Evolutionary conservation across 1,284 basidiomycete genomes (phyloP), one percentile per base, ranked within the genome.

Genomic region (Hymenochaete sp.): DNA sequence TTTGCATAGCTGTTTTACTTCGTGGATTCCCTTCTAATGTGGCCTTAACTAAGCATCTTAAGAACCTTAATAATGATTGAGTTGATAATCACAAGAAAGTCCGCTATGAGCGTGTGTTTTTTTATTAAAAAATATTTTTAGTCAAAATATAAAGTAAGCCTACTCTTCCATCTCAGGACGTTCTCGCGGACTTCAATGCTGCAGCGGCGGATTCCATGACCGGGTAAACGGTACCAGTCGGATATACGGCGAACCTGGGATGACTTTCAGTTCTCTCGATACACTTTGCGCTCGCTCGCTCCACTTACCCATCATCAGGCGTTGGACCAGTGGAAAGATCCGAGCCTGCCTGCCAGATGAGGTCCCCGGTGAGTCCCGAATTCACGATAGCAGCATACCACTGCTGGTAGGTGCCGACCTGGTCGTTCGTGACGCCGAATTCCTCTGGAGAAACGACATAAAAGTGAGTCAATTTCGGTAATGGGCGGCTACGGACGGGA

Each of bases 351-450:
- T 55, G 48, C 75, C 77, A 79, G 49, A 75, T 75, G 40, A 77
- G 65, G 50, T 77, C 72, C n/a, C 75, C 77, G 13, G 74, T 66
- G 24, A 79, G 53, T 1, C 74, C 73, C 18, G 70, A 72, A 19
- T 64, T 70, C 22, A 73, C 54, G n/a, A 77, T 57, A 24, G 69
- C 61, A 49, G 63, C 64, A 45, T 65, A 72, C 77, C 76, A 79
- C 7, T 64, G 56, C 18, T 67, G 62, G 58, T 79, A 78, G 3
- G 66, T 67, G 1, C 62, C 57, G 1, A 60, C 50, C 55, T 75
- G 70, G 55, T 70, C 62, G 38, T 35, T 57, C 0, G 67, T 69
- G 48, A 73, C 63, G 36, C 73, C 73, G 49, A 71, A 76, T 48
- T 75, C 73, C 55, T 76, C 73, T 27, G 71, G 21, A 33, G 13